Conservation (phyloP, 2,329 filamentous ascomycete genomes). For the Cytospora piceae region DNA sequence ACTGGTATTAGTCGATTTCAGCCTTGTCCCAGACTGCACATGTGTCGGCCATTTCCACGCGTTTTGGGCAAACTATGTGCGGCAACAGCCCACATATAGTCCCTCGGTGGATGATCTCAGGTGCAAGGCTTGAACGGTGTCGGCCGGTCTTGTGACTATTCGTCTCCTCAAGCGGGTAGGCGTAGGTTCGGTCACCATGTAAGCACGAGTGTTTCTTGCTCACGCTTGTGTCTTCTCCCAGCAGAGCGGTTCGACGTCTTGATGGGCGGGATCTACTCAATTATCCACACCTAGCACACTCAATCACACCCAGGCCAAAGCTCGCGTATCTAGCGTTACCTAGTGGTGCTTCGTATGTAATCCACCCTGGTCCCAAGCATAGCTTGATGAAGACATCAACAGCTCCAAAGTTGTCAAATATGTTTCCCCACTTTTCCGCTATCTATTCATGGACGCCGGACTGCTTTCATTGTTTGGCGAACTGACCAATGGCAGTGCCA, state of each 20-base stretch:
- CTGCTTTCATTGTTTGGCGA: neutral
- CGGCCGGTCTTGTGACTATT: neutral
- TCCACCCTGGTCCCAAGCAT: neutral
- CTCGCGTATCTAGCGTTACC: neutral
- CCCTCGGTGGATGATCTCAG: neutral
- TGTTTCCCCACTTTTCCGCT: constrained; percentile 8
- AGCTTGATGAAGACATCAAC: neutral
- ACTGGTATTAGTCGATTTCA: constrained; percentile 3
- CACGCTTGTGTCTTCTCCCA: neutral
- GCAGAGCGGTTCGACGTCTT: neutral
- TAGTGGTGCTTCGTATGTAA: neutral
- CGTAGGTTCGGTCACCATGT: neutral
- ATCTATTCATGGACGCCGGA: constrained; percentile 3
- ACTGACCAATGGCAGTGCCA: constrained; percentile 6
- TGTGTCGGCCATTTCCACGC: constrained; percentile 3
- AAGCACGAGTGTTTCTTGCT: neutral
- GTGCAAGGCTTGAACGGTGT: neutral
- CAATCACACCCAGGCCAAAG: neutral
- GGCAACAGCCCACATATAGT: constrained; percentile 1
- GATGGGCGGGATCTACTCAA: neutral
- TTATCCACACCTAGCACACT: neutral
- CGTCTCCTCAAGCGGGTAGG: neutral
- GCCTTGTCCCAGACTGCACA: constrained; percentile 6
- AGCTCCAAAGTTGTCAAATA: neutral
- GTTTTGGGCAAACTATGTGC: constrained; percentile 6